Conservation (phyloP, 371 early-diverging fungal species). For the Rhizopus delemar region DNA sequence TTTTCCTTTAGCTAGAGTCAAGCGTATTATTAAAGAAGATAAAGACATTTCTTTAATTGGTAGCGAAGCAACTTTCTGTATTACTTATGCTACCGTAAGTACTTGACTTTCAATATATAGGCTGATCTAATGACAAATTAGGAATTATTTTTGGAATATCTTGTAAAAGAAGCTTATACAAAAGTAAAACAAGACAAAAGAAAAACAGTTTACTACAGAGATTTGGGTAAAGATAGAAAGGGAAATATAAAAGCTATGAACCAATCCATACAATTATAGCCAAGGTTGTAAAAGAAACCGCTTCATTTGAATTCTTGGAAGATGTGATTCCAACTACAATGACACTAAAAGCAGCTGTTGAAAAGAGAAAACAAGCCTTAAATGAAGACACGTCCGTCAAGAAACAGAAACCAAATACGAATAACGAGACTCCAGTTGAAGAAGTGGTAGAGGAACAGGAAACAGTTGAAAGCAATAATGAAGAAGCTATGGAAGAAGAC, state of each 20-base stretch:
- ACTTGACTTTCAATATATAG: not conserved
- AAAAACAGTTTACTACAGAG: conserved; percentile 75
- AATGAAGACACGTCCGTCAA: conserved; percentile 33
- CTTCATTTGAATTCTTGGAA: conserved; percentile 49
- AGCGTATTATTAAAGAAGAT: conserved; percentile 83
- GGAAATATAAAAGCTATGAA: not conserved
- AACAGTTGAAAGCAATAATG: conserved; percentile 11
- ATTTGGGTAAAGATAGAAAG: conserved; percentile 59
- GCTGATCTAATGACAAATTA: conserved; percentile 19
- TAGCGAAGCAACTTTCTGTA: conserved; percentile 76
- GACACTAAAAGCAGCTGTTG: conserved; percentile 56
- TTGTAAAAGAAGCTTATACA: conserved; percentile 66
- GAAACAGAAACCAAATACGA: conserved; percentile 20
- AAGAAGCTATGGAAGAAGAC: not conserved
- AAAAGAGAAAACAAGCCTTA: conserved; percentile 50
- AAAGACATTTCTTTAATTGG: conserved; percentile 71
- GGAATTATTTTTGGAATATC: conserved; percentile 79
- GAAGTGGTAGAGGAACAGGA: not conserved
- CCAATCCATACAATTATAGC: conserved; percentile 22
- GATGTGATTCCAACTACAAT: conserved; percentile 64
- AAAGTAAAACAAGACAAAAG: conserved; percentile 70
- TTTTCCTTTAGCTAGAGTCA: conserved; percentile 76
- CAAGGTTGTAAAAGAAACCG: conserved; percentile 41
- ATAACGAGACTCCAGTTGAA: not conserved
- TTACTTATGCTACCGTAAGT: conserved; percentile 74